Conservation (phyloP, 176 grass and related monocot genomes). For the Oryza longistaminata region DNA sequence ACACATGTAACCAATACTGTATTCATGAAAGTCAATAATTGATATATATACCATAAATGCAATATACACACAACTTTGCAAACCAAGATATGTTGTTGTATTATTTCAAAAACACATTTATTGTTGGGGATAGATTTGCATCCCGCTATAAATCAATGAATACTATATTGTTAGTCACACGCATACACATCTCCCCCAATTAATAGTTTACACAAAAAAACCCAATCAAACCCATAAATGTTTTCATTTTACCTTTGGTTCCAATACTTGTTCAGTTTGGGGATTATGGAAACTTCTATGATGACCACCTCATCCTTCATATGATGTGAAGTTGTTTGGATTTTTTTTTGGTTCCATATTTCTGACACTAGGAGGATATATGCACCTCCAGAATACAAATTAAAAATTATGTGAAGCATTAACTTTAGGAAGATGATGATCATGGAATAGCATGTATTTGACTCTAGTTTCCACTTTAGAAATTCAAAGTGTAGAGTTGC, state of each 20-base stretch:
- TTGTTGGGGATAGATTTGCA: conserved; percentile 15
- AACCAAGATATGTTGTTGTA: conserved; percentile 1
- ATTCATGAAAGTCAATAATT: not conserved
- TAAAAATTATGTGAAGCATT: not conserved
- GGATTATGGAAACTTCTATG: not conserved
- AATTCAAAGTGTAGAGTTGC: not conserved
- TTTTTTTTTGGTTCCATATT: not conserved
- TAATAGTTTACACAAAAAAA: not conserved
- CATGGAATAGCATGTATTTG: not conserved
- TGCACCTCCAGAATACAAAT: not conserved
- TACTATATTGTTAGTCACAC: not conserved
- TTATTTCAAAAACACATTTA: conserved; percentile 21
- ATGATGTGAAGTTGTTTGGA: not conserved
- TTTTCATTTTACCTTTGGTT: not conserved
- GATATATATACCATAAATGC: conserved; percentile 16
- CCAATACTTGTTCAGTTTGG: not conserved
- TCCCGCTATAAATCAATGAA: not conserved
- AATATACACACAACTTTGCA: not conserved
- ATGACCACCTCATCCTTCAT: not conserved
- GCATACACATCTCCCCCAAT: not conserved
- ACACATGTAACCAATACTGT: no score
- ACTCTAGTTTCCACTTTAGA: not conserved
- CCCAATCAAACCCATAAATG: not conserved
- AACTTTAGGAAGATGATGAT: not conserved
- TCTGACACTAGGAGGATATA: not conserved